A percentile compares a stretch with the other conserved stretches of the same genome.
These are phyloP conservation scores for Kurtzmaniella quercitrusa DNA, from an alignment of 1,139 yeast species.

Conservation along the genomic window DNA sequence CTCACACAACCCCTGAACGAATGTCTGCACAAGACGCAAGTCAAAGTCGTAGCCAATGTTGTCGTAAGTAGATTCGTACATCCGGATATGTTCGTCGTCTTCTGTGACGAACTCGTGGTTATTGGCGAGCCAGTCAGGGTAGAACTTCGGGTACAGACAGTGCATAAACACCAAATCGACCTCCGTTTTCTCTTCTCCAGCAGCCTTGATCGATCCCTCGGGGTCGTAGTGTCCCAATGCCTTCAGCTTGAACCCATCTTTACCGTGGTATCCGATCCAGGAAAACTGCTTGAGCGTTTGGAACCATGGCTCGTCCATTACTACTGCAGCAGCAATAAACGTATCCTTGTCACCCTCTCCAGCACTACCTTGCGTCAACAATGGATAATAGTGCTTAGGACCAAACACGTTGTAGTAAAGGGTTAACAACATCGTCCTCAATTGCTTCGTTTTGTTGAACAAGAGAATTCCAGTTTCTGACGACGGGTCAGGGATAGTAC, in stretches of 20 bases:
- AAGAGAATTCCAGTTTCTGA: constrained; percentile 63
- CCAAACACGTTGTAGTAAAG: constrained; percentile 61
- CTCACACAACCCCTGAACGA: constrained; percentile 37
- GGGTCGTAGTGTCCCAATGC: constrained; percentile 65
- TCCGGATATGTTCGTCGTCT: constrained; percentile 37
- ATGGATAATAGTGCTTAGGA: constrained; percentile 54
- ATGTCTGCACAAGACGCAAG: constrained; percentile 33
- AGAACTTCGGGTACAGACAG: constrained; percentile 61
- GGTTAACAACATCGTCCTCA: constrained; percentile 46
- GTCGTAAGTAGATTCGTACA: constrained; percentile 38
- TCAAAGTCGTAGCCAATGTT: constrained; percentile 53
- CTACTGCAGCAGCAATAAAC: constrained; percentile 60
- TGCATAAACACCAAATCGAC: constrained; percentile 48
- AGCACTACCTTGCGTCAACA: constrained; percentile 63
- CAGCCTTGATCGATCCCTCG: constrained; percentile 16
- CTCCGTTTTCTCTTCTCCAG: constrained; percentile 13
- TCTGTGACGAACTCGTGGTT: constrained; percentile 42
- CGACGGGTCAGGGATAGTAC: constrained; percentile 58
- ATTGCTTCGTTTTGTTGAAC: constrained; percentile 49
- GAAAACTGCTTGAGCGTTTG: constrained; percentile 47
- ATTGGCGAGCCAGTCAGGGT: constrained; percentile 46
- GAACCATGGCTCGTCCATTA: constrained; percentile 43
- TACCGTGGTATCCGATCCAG: constrained; percentile 50
- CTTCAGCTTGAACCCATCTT: constrained; percentile 43
- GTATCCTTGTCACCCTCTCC: constrained; percentile 76